phyloP scores from a whole-genome alignment of 1,284 basidiomycete species.

The Cryptococcus wingfieldii region DNA sequence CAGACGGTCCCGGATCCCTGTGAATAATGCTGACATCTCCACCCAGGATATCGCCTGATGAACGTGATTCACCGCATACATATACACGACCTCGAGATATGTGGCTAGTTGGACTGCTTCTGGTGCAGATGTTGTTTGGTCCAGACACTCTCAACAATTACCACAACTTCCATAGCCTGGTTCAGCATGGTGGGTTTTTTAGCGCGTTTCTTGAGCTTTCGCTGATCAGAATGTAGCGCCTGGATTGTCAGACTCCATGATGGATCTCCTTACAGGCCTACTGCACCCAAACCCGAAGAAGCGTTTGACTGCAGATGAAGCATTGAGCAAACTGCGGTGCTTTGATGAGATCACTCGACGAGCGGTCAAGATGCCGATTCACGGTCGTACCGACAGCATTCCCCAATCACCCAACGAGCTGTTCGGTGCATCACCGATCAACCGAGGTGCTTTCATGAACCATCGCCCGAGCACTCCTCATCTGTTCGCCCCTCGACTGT shows the following conservation, averaged over 20 bases:
- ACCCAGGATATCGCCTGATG: slow-evolving; percentile 44
- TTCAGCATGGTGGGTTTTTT: slow-evolving; percentile 34
- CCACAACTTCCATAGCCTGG: slow-evolving; percentile 31
- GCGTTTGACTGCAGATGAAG: slow-evolving; percentile 43
- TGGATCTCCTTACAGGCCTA: slow-evolving; percentile 35
- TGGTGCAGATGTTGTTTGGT: slow-evolving; percentile 45
- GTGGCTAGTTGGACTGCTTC: slow-evolving; percentile 45
- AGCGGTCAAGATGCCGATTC: slow-evolving; percentile 5
- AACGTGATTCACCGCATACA: slow-evolving; percentile 43
- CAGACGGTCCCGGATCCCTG: slow-evolving; percentile 4
- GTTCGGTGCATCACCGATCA: slow-evolving; percentile 31
- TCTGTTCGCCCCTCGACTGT: slow-evolving; percentile 20
- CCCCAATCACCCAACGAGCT: slow-evolving; percentile 14
- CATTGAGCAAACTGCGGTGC: slow-evolving; percentile 26
- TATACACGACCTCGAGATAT: slow-evolving; percentile 45
- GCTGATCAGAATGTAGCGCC: slow-evolving; percentile 15
- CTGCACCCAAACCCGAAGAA: slow-evolving; percentile 39
- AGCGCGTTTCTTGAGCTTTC: not conserved
- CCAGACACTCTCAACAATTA: slow-evolving; percentile 33
- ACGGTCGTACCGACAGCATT: slow-evolving; percentile 2
- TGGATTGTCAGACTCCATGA: slow-evolving; percentile 26
- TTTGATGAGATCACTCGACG: slow-evolving; percentile 27
- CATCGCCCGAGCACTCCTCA: slow-evolving; percentile 23
- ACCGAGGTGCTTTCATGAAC: slow-evolving; percentile 12
- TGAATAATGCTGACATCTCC: not conserved